A percentile compares a stretch with the other conserved stretches of the same genome.
These are phyloP conservation scores for Schwanniomyces polymorphus DNA, from an alignment of 805 yeast species.

Conservation along the genomic window DNA sequence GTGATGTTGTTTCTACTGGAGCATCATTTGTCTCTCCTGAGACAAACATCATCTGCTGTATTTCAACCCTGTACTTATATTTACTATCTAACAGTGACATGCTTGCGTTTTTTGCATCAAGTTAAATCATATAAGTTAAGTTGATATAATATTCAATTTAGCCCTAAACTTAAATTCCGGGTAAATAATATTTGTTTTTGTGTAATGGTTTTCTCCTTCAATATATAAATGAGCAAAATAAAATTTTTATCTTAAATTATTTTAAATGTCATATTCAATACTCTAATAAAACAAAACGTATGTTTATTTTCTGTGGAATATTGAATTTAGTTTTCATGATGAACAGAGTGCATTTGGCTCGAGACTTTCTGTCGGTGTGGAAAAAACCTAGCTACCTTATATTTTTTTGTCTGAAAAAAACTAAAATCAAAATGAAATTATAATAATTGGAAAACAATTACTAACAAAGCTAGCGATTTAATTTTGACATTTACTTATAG, in stretches of 20 bases:
- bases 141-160: not conserved
- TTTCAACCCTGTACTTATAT: conserved; percentile 84
- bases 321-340: not conserved
- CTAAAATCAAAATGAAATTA: not conserved
- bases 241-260: not conserved
- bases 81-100: conserved; percentile 30
- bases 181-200: not conserved
- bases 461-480: not conserved
- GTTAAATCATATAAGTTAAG: not conserved
- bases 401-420: conserved; percentile 56
- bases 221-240: not conserved
- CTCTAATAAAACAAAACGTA: not conserved
- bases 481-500: too few species aligned
- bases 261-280: not conserved
- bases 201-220: not conserved
- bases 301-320: not conserved
- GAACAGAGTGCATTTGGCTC: conserved; percentile 98
- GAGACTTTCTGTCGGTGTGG: conserved; percentile 96
- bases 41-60: conserved; percentile 98
- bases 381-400: conserved; percentile 97
- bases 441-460: not conserved
- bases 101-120: not conserved
- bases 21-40: conserved; percentile 94
- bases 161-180: not conserved
- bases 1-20: conserved; percentile 85